Evolutionary conservation across 306 rosid species (phyloP), one percentile per base, ranked within the genome.

Genomic region (Gynostemma pentaphyllum): DNA sequence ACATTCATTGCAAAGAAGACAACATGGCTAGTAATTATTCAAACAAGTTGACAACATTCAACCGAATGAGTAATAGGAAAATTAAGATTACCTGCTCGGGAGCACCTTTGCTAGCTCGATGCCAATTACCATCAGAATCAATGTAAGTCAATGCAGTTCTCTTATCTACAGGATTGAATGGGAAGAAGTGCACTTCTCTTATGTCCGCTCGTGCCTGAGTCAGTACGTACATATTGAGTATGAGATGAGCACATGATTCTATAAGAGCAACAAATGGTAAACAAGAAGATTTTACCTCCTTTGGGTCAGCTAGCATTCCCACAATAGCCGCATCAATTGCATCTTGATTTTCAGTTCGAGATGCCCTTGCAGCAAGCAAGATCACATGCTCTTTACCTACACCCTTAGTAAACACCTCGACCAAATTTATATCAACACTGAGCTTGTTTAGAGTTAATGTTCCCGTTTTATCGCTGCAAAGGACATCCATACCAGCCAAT

Each of bases 401-500:
- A 16, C 88, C 96, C 79, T 82, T 92, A 23, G 79, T 64, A 34
- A 83, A 92, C 28, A 92, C 96, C 84, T 92, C 98, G 50, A 92
- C 63, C 81, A 92, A 79, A 78, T 72, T 92, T 75, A 48, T 76
- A 67, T 88, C 98, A 50, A 88, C 87, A 70, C 83, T 88, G 27
- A 92, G 88, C 82, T 91, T 91, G 90, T 91, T 91, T 52, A 91
- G 98, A 48, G 98, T 88, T 15, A 92, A 84, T 48, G 98, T 92
- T 37, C 96, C 96, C 6, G 98, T 92, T 81, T 92, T 92, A 74
- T 92, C 98, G 77, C 96, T 92, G 82, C 98, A 88, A 23, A 91
- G 91, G 16, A 91, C 96, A 77, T 91, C 98, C 98, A 91, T 91
- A 48, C 96, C 98, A 8, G 96, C 98, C 95, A 88, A 48, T 75